Evolutionary conservation across 208 protist genomes (phyloP).

Genomic region (Balamuthia mandrillaris): DNA sequence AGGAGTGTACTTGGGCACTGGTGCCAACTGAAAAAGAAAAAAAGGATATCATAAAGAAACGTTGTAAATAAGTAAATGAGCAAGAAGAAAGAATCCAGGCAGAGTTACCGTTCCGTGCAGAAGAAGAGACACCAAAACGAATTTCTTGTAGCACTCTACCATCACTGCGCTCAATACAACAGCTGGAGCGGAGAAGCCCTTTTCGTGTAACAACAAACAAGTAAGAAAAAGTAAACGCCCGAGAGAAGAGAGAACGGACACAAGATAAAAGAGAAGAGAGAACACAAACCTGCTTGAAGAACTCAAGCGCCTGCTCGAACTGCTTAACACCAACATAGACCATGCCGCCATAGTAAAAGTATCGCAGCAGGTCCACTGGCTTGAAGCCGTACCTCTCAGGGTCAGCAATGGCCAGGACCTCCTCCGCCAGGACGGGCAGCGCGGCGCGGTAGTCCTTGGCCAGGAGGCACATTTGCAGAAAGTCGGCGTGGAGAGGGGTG

Average conservation of each 20-base stretch:
- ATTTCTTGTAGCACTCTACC: constrained; percentile 72
- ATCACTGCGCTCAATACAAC: constrained; percentile 61
- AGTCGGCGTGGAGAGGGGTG: constrained; percentile 64
- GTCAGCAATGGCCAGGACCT: constrained; percentile 43
- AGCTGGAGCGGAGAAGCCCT: constrained; percentile 57
- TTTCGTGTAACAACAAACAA: not conserved
- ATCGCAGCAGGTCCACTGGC: constrained; percentile 60
- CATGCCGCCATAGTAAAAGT: constrained; percentile 72
- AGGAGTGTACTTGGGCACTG: constrained; percentile 54
- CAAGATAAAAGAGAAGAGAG: not conserved
- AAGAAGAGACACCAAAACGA: constrained; percentile 59
- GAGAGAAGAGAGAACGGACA: not conserved
- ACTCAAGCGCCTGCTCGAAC: constrained; percentile 52
- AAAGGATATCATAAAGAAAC: not conserved
- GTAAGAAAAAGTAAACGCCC: not conserved
- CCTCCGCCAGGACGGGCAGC: constrained; percentile 42
- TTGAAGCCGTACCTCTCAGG: constrained; percentile 34
- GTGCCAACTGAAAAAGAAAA: not conserved
- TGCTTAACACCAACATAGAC: constrained; percentile 60
- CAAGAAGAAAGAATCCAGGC: not conserved
- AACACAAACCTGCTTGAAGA: constrained; percentile 47
- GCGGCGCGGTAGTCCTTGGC: constrained; percentile 60
- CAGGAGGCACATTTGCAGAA: constrained; percentile 60
- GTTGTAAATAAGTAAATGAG: not conserved
- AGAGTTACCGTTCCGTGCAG: constrained; percentile 38